phyloP scores from a whole-genome alignment of 495 filamentous ascomycete species.

The Penicillium coffeae region DNA sequence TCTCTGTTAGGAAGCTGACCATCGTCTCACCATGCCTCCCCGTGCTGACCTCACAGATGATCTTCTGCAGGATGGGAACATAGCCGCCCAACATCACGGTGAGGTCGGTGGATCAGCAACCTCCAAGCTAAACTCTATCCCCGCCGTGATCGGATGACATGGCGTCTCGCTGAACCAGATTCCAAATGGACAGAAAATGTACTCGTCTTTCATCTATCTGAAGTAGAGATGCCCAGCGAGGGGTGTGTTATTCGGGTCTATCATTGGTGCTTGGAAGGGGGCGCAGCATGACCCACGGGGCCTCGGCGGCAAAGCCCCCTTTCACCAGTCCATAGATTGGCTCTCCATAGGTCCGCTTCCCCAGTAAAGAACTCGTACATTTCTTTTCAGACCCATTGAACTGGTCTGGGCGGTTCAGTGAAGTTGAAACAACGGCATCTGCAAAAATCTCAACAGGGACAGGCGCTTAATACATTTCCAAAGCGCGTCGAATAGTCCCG shows the following conservation, averaged over 20 bases:
- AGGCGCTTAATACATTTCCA: no score
- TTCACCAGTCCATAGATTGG: not conserved
- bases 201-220: constrained; percentile 6
- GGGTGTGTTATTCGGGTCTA: not conserved
- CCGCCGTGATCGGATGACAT: not conserved
- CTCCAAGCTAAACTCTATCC: not conserved
- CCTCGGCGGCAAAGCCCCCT: constrained; percentile 1
- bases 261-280: constrained; percentile 2
- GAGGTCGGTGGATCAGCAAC: no score
- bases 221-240: not conserved
- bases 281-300: constrained; percentile 2
- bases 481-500: no score
- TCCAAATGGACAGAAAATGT: no score
- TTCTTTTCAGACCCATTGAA: not conserved
- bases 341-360: not conserved
- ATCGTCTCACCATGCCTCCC: no score
- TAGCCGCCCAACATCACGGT: no score
- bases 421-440: not conserved
- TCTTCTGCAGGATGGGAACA: no score
- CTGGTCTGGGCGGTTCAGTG: not conserved
- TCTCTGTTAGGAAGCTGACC: no score
- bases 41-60: no score
- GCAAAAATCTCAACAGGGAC: no score
- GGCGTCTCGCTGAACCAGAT: not conserved
- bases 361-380: not conserved